Evolutionary conservation across 2,329 filamentous ascomycete species (phyloP), one percentile per base, ranked within the genome.

Genomic region (Myriosclerotinia curreyana): DNA sequence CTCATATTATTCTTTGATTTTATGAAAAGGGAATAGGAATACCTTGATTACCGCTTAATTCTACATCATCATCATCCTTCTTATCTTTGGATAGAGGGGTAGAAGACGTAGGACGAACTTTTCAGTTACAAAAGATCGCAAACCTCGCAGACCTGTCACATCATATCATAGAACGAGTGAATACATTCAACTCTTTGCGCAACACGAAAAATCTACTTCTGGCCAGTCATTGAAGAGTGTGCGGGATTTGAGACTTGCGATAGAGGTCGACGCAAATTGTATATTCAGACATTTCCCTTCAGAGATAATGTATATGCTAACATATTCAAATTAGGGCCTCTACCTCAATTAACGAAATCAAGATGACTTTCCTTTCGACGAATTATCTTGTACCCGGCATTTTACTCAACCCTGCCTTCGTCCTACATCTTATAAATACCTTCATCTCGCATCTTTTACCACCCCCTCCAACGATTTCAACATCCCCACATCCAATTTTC

Each of bases 401-500:
- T 65, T 66, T 78, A 36, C 74, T 77, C 66, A 78, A 78, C 64
- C 76, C 76, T 5, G 71, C 76, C 48, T 70, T 78, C 62, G 67
- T 78, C 60, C 72, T 78, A 38, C 76, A 77, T 62, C 69, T 75
- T 54, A 71, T 77, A 55, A 78, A 78, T 59, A 76, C 76, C 48
- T 71, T 77, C 55, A 66, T 76, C 36, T 77, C 75, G 15, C 72
- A 75, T 59, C 58, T 73, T 22, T 64, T 71, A 42, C 75, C 76
- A 55, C 71, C 75, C 4, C 68, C 72, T 44, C 62, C 68, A 28
- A 69, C 71, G 2, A 60, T 64, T 5, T 75, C 73, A 2, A 55
- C 63, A 51, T 74, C 73, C 36, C 72, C 68, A 25, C 69, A 73
- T 62, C 68, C 70, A 64, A 66, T 68, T 51, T 69, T 74, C 64